Conservation (phyloP, 2,329 filamentous ascomycete species). For the Sphaerulina vaccinii region DNA sequence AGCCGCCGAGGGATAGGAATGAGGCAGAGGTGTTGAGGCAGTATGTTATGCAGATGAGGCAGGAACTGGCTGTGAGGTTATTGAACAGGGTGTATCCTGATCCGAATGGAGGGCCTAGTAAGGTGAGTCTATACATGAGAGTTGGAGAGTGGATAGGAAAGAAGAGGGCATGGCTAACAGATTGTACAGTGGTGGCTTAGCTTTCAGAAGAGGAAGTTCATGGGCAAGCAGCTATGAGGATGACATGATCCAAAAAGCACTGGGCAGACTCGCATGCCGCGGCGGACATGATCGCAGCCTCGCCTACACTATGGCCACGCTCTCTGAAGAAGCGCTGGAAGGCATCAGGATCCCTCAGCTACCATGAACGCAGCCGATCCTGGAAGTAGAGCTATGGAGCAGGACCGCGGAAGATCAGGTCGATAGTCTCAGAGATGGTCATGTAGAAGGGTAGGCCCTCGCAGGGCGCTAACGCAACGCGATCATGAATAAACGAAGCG, state of each 20-base stretch:
- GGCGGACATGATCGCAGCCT: not conserved
- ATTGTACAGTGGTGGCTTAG: slow-evolving; percentile 92
- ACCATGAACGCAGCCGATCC: no score
- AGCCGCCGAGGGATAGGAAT: slow-evolving; percentile 79
- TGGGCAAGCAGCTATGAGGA: slow-evolving; percentile 70
- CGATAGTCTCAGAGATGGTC: no score
- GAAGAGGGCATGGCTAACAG: slow-evolving; percentile 28
- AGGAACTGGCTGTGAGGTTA: slow-evolving; percentile 82
- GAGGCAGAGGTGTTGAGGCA: slow-evolving; percentile 85
- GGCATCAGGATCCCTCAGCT: no score
- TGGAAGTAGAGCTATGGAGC: no score
- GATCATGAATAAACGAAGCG: not conserved
- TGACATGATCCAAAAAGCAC: not conserved
- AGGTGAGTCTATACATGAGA: slow-evolving; percentile 49
- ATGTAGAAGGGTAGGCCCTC: no score
- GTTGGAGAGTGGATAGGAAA: not conserved
- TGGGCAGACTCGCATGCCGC: not conserved
- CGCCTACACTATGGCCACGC: not conserved
- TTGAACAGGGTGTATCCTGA: slow-evolving; percentile 85
- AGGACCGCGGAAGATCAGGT: no score
- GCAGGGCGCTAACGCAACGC: not conserved
- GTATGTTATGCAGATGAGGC: slow-evolving; percentile 88
- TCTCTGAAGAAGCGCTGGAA: not conserved
- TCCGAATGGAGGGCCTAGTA: slow-evolving; percentile 60
- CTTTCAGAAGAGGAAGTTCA: slow-evolving; percentile 98